These are phyloP conservation scores for Boletus reticuloceps DNA, from an alignment of 768 basidiomycete genomes.

Conservation along the genomic window DNA sequence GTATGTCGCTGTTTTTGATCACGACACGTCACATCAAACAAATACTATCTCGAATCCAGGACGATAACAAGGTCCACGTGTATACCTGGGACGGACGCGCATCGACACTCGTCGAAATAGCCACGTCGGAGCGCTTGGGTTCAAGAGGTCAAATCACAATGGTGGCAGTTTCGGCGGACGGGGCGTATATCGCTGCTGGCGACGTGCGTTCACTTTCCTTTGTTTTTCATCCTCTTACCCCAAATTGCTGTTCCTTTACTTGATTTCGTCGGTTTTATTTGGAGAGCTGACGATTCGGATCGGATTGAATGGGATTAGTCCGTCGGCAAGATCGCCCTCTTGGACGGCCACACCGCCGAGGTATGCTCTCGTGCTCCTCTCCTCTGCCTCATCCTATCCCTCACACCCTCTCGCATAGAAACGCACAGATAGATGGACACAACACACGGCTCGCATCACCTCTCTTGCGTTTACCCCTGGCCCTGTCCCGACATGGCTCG, in stretches of 20 bases:
- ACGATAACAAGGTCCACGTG: conserved; percentile 77
- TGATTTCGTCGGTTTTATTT: no score
- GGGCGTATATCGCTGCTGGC: conserved; percentile 71
- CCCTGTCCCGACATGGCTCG: conserved; percentile 61
- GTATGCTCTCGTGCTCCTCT: conserved; percentile 31
- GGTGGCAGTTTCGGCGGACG: conserved; percentile 79
- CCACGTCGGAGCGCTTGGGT: conserved; percentile 62
- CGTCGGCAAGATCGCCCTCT: conserved; percentile 76
- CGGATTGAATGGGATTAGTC: conserved; percentile 44
- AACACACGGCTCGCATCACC: conserved; percentile 80
- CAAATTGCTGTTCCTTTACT: background rate
- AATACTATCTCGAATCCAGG: background rate
- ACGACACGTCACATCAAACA: background rate
- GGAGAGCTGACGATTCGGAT: background rate
- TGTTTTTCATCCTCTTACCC: background rate
- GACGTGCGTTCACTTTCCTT: conserved; percentile 55
- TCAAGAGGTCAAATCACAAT: conserved; percentile 58
- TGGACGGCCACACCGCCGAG: conserved; percentile 60
- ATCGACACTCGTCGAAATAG: conserved; percentile 46
- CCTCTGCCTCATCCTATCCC: background rate
- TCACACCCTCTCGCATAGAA: conserved; percentile 35
- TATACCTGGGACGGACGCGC: conserved; percentile 68
- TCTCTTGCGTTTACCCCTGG: conserved; percentile 44
- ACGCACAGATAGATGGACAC: conserved; percentile 78
- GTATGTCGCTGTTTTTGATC: conserved; percentile 38